Base-by-base conservation (phyloP, 257 asterid species). In the Cruciata laevipes region DNA sequence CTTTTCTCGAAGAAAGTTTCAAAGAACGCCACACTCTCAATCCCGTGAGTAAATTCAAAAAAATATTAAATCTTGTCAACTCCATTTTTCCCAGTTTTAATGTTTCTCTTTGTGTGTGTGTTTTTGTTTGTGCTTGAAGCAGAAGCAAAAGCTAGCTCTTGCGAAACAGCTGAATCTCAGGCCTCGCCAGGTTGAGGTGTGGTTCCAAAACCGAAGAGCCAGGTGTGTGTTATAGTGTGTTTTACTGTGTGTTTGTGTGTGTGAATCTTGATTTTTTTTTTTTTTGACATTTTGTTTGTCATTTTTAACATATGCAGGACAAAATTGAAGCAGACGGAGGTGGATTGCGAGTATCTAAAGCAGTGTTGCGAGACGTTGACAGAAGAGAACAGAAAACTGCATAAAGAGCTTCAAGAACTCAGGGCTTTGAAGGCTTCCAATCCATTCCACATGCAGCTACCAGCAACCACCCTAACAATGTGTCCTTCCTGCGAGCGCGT, bases 151-250 rank as follows among this genome's bases (percentile, higher is more conserved):
- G 69, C 84, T 75, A 2, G 96, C 89, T 31, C 95, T 91, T 5
- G 96, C 96, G 0, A 89, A 85, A 24, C 96, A 89, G 83, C 94
- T 91, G 4, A 89, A 81, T 79, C 95, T 91, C 4, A 75, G 90
- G 71, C 90, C 96, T 4, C 71, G 98, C 60, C 98, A 91, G 63
- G 95, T 91, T 0, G 98, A 91, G 76, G 98, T 91, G 17, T 91
- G 98, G 98, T 91, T 91, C 49, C 98, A 91, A 60, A 91, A 91
- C 76, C 79, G 98, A 70, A 81, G 96, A 53, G 98, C 98, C 40
- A 85, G 98, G 98, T 88, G 9, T 23, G 76, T 13, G 27, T 25
- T 10, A 8, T 7, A 8, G 12, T 37, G 42, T 37, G 42, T 37
- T 10, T 37, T 11, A 37, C 42, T 37, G 42, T 37, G 42, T 37